These are phyloP conservation scores for Lenwebbia sp. DNA, from an alignment of 345 rosid species.

Conservation along the genomic window DNA sequence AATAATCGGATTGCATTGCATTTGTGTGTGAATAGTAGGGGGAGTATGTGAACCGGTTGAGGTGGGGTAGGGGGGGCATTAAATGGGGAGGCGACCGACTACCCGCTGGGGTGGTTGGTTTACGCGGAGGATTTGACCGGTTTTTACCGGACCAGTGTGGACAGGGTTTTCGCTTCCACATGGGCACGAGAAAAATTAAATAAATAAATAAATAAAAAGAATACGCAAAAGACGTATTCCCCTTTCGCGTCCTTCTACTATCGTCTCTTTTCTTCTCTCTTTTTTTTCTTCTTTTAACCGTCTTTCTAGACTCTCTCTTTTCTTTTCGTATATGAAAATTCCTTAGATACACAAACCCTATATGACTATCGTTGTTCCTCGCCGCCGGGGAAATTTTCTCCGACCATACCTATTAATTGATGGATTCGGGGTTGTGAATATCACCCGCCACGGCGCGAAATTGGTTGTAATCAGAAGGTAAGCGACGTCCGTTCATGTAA, in stretches of 20 bases:
- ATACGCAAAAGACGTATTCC: background rate
- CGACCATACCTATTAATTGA: background rate
- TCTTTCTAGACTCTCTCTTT: background rate
- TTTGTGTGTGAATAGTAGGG: conserved; percentile 1
- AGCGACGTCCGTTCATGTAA: background rate
- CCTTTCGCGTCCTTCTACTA: background rate
- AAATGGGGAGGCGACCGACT: conserved; percentile 23
- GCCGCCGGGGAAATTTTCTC: background rate
- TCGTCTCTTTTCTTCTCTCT: background rate
- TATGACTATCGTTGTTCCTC: too few species aligned
- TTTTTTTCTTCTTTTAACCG: background rate
- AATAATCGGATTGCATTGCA: background rate
- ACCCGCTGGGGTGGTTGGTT: conserved; percentile 6
- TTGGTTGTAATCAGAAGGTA: background rate
- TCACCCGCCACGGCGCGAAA: background rate
- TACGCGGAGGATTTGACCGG: conserved; percentile 31
- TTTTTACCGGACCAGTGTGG: conserved; percentile 20
- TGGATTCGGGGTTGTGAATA: background rate
- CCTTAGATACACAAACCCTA: background rate
- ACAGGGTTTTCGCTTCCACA: conserved; percentile 15
- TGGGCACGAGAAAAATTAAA: background rate
- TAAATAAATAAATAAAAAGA: background rate
- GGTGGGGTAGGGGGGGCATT: conserved; percentile 19
- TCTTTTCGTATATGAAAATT: background rate
- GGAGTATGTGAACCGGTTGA: conserved; percentile 20